Conservation (phyloP, 1,284 basidiomycete genomes). For the Neolentinus lepideus region DNA sequence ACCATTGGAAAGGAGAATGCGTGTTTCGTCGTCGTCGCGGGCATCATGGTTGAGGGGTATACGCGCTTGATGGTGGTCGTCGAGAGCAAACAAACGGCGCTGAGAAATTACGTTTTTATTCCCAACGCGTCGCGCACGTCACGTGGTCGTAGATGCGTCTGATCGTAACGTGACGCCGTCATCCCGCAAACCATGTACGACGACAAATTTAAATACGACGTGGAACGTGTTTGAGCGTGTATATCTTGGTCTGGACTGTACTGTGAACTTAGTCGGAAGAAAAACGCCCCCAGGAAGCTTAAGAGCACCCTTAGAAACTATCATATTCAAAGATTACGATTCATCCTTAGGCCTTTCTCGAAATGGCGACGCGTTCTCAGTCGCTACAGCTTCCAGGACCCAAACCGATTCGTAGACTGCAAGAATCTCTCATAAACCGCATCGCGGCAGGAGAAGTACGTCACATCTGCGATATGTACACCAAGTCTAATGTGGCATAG, state of each 20-base stretch:
- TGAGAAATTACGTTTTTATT: neutral
- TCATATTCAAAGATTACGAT: no score
- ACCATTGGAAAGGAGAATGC: neutral
- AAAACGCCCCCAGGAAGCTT: no score
- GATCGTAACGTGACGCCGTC: neutral
- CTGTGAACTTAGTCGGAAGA: no score
- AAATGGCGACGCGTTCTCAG: neutral
- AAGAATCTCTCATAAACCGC: slow-evolving; percentile 72
- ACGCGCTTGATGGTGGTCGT: neutral
- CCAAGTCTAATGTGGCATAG: slow-evolving; percentile 31
- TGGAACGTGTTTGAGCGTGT: no score
- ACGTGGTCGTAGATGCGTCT: neutral
- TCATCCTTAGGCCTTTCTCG: no score
- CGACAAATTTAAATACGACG: no score
- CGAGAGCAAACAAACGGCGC: neutral
- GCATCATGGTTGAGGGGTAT: neutral
- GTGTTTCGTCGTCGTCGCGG: neutral
- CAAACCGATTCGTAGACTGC: slow-evolving; percentile 60
- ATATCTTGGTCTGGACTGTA: no score
- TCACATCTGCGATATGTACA: neutral
- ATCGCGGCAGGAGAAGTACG: slow-evolving; percentile 78
- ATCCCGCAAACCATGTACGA: neutral
- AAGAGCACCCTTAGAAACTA: no score
- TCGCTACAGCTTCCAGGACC: slow-evolving; percentile 19
- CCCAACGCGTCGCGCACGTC: neutral